Base-by-base conservation (phyloP, 163 green algal species). In the Chlorella variabilis region DNA sequence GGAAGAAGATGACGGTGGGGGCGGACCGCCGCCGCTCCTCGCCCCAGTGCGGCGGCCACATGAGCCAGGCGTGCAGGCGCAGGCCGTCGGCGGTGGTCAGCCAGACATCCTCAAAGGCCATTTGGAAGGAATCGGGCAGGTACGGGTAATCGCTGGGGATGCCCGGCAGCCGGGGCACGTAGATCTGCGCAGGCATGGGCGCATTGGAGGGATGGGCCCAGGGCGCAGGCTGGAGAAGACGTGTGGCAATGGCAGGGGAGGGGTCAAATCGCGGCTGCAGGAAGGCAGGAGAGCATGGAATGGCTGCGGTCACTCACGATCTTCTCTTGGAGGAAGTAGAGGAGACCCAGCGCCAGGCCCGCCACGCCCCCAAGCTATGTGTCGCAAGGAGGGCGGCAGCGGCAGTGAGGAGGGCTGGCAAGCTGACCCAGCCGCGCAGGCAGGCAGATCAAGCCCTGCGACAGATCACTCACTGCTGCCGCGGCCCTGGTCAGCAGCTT, bases 21-120 rank as follows among this genome's bases (percentile, higher is more conserved):
- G 88, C 89, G 0, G 83, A 80, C 8, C 76, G 79, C 23, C 81
- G 82, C n/a, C 42, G 51, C 29, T 89, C 77, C 11, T 63, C 71
- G 8, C 39, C 79, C 89, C 89, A 93, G 49, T 79, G 75, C 2
- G 39, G 77, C 34, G 89, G 86, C 83, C 86, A 90, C 82, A 98
- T 87, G n/a, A 97, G 80, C 95, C 95, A 98, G 31, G 85, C 91
- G 66, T 98, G 95, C 61, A 98, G 84, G 71, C 92, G 91, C 0
- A 92, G 89, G 20, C 92, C 94, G 83, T 98, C 95, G 3, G 63
- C 6, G 0, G 51, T 69, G 31, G 54, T 79, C 36, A 98, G 79
- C 71, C 84, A 91, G 21, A 97, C 89, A 69, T 98, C 94, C 87
- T 96, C 88, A 42, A 88, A 92, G 0, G 89, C 82, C 34, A 96